Evolutionary conservation across 257 asterid genomes (phyloP).

Genomic region (Solanum boliviense): DNA sequence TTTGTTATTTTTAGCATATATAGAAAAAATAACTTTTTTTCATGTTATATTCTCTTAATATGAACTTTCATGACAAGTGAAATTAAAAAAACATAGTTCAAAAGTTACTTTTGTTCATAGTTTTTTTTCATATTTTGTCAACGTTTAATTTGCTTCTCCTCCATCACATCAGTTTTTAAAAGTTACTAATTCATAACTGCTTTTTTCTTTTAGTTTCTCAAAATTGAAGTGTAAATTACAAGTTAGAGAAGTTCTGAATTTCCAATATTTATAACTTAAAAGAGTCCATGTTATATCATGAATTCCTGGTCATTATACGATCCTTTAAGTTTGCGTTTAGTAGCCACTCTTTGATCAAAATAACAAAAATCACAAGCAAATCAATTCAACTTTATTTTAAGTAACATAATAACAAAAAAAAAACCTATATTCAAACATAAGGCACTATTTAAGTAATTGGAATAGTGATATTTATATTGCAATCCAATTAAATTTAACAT

Average conservation of each 20-base stretch:
- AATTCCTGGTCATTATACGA: not conserved
- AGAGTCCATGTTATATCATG: not conserved
- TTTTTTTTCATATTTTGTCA: not conserved
- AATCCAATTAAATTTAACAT: rapidly evolving
- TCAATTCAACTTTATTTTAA: not conserved
- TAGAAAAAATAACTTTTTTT: no score
- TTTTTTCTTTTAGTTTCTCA: not conserved
- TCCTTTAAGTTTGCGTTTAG: not conserved
- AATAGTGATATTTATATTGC: rapidly evolving
- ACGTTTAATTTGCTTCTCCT: not conserved
- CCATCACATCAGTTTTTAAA: not conserved
- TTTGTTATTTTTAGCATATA: no score
- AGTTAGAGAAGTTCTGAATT: not conserved
- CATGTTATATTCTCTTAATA: no score
- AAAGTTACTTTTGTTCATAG: not conserved
- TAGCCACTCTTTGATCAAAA: not conserved
- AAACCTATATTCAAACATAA: not conserved
- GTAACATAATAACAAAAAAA: not conserved
- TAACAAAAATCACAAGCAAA: not conserved
- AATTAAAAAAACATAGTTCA: no score
- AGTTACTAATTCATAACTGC: not conserved
- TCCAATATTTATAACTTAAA: not conserved
- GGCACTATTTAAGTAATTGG: not conserved
- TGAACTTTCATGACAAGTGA: no score
- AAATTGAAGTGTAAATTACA: not conserved